These are phyloP conservation scores for Hordeum vulgare DNA, from an alignment of 176 grass and related monocot species.

Conservation along the genomic window DNA sequence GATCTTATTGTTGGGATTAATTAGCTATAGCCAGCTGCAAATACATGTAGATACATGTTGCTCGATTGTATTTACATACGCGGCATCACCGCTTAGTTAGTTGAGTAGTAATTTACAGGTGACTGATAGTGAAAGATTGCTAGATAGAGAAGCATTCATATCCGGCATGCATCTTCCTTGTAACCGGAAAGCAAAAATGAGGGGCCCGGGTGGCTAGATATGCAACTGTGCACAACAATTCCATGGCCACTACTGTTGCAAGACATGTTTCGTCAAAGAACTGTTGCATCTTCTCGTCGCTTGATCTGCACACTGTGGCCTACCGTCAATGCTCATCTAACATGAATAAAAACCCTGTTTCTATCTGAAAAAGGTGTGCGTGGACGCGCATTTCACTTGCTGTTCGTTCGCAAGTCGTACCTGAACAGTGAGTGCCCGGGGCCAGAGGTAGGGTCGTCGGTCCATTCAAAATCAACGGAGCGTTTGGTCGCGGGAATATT, in stretches of 20 bases:
- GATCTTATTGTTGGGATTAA: not conserved
- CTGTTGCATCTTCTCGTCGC: not conserved
- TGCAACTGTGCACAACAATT: not conserved
- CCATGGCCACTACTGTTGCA: not conserved
- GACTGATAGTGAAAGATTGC: not conserved
- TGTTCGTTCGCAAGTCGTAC: not conserved
- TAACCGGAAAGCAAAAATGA: not conserved
- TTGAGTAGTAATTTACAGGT: not conserved
- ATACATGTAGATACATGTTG: not conserved
- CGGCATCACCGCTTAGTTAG: conserved; percentile 5
- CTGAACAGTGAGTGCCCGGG: not conserved
- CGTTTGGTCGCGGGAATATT: too few relatives aligned
- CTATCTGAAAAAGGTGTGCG: not conserved
- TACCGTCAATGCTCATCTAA: not conserved
- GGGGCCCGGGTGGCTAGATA: not conserved
- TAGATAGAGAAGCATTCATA: not conserved
- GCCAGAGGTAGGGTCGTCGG: not conserved
- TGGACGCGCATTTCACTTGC: not conserved
- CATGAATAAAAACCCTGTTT: not conserved
- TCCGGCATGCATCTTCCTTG: not conserved
- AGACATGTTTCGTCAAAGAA: not conserved
- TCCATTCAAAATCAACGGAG: not conserved
- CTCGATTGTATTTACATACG: not conserved
- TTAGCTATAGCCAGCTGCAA: conserved; percentile 1
- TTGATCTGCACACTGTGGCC: not conserved